A percentile compares a stretch with the other conserved stretches of the same genome.
phyloP scores from a whole-genome alignment of 352 stramenopile genomes.

The Globisporangium lucens region DNA sequence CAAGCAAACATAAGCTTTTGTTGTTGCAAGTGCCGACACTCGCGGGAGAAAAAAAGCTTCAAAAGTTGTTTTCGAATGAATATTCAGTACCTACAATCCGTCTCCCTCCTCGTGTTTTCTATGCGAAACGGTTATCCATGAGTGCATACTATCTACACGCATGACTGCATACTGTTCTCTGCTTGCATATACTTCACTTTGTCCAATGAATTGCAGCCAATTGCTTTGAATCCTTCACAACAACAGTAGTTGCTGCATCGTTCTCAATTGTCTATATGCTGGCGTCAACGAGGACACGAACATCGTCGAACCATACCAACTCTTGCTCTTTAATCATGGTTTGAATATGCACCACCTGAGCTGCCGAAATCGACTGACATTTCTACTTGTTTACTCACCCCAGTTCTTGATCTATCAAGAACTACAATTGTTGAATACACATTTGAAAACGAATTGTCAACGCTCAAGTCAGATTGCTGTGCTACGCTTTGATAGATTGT shows the following conservation, averaged over 20 bases:
- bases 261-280: too few species aligned
- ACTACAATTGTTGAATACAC: not conserved
- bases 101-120: not conserved
- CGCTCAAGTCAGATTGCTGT: not conserved
- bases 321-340: too few species aligned
- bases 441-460: not conserved
- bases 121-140: not conserved
- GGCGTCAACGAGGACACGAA: too few species aligned
- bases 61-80: constrained; percentile 3
- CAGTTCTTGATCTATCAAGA: too few species aligned
- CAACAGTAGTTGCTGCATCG: too few species aligned
- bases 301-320: too few species aligned
- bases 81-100: not conserved
- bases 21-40: not conserved
- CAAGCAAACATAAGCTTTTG: not conserved
- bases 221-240: too few species aligned
- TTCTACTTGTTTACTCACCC: too few species aligned
- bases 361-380: too few species aligned
- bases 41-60: not conserved
- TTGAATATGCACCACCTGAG: too few species aligned
- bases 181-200: not conserved
- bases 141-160: not conserved
- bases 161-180: not conserved
- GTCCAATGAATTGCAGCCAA: too few species aligned
- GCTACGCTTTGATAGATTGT: not conserved